These are phyloP conservation scores for Tricholoma hemisulphureum DNA, from an alignment of 768 basidiomycete genomes.

Conservation along the genomic window DNA sequence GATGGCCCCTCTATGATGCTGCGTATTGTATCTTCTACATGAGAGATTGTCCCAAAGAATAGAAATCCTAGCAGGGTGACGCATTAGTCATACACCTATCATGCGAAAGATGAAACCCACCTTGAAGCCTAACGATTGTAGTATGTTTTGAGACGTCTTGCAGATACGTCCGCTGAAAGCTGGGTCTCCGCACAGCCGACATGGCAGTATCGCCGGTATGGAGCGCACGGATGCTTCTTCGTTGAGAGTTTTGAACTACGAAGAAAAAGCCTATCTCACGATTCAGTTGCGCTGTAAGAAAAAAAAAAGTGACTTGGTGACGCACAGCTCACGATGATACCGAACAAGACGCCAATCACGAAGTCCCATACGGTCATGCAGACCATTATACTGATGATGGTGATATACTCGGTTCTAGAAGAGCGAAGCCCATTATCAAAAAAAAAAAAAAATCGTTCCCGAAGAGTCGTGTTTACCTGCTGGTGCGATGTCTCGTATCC, in stretches of 20 bases:
- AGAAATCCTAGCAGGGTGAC: slow-evolving; percentile 58
- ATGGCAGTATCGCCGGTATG: slow-evolving; percentile 82
- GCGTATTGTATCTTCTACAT: slow-evolving; percentile 86
- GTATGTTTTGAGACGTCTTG: slow-evolving; percentile 93
- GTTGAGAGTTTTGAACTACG: slow-evolving; percentile 90
- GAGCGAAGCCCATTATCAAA: neutral
- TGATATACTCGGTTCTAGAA: slow-evolving; percentile 71
- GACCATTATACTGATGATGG: slow-evolving; percentile 82
- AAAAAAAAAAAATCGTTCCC: slow-evolving; percentile 13
- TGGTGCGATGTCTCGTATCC: slow-evolving; percentile 91
- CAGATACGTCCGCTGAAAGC: slow-evolving; percentile 83
- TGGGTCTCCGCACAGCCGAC: slow-evolving; percentile 89
- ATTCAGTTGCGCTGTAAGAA: neutral
- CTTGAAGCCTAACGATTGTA: slow-evolving; percentile 83
- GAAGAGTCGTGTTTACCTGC: slow-evolving; percentile 41
- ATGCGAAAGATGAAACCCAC: slow-evolving; percentile 28
- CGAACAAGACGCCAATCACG: slow-evolving; percentile 89
- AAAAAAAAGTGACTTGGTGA: slow-evolving; percentile 2
- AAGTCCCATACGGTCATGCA: slow-evolving; percentile 96
- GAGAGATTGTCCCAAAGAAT: slow-evolving; percentile 90
- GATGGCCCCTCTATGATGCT: slow-evolving; percentile 65
- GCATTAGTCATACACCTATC: too few species aligned
- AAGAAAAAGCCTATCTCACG: slow-evolving; percentile 76
- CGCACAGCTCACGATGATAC: slow-evolving; percentile 87
- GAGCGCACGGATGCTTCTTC: slow-evolving; percentile 78